Evolutionary conservation across 345 rosid genomes (phyloP), one percentile per base, ranked within the genome.

Genomic region (Dipteronia dyeriana): DNA sequence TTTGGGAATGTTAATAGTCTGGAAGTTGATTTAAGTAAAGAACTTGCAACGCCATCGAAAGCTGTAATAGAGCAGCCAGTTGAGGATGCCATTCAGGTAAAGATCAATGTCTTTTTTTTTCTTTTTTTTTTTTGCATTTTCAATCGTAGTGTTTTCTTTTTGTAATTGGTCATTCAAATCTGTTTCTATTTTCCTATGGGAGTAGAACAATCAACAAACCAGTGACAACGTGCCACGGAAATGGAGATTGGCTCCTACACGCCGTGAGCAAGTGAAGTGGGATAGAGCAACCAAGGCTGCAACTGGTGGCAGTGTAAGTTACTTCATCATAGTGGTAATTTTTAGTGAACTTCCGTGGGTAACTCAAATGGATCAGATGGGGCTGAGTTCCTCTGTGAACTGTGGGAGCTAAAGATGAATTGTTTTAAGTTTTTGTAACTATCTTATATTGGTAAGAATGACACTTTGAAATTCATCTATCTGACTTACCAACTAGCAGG

Each of bases 231-330:
- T 57, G 45, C 67, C 84, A 2, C 82, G 70, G 7, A 93, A 80
- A 81, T 92, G 99, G 99, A 90, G 80, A 77, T 68, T 82, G 59
- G 93, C 79, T 17, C 97, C 99, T 45, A 93, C 97, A 11, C 92
- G 91, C 17, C 94, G 93, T 9, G 98, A 95, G 83, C 96, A 90
- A 81, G 93, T 90, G 20, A 95, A 93, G 83, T 95, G 99, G 99
- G 99, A 93, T 78, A 90, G 73, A 91, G 97, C 97, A 20, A 78
- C 87, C n/a, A 93, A 91, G 85, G 98, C 95, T 80, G 82, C 98
- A 73, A 91, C 93, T 62, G 91, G 91, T 62, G 96, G 99, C 79
- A 91, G 88, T 82, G 99, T 93, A 85, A 84, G 90, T 87, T 74
- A 54, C 76, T 23, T 69, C 2, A 54, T 49, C 62, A 34, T 45